phyloP scores from a whole-genome alignment of 257 asterid species.

The Henckelia pumila region DNA sequence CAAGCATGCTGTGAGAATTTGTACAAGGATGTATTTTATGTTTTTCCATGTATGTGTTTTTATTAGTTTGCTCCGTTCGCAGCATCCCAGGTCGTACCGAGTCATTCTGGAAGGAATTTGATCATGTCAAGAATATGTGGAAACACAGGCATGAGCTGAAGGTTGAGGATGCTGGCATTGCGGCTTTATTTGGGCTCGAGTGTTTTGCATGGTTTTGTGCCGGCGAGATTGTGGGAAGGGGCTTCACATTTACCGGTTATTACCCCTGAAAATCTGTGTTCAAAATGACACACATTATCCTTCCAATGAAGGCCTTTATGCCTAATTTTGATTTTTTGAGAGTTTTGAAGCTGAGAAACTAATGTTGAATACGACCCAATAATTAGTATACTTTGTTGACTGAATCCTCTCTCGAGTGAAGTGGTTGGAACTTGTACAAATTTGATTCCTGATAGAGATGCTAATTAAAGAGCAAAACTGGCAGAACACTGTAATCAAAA shows the following conservation, averaged over 20 bases:
- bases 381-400: constrained; percentile 19
- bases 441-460: constrained; percentile 18
- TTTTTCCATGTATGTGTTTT: not conserved
- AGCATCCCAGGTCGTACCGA: constrained; percentile 41
- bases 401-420: constrained; percentile 7
- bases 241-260: constrained; percentile 41
- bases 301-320: constrained; percentile 18
- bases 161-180: constrained; percentile 45
- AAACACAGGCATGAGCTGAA: constrained; percentile 37
- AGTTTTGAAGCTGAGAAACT: constrained; percentile 32
- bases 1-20: not conserved
- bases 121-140: constrained; percentile 40
- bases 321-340: constrained; percentile 33
- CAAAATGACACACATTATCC: constrained; percentile 2
- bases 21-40: not conserved
- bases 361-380: constrained; percentile 25
- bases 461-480: too few relatives aligned
- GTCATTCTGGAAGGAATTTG: constrained; percentile 41
- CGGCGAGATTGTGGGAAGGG: constrained; percentile 44
- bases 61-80: constrained; percentile 6
- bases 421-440: constrained; percentile 20
- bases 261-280: constrained; percentile 31
- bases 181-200: constrained; percentile 41
- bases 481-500: too few relatives aligned
- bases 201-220: constrained; percentile 47